A percentile compares a stretch with the other conserved stretches of the same genome.
Conservation (phyloP, 192 early-diverging fungal species). For the Nowakowskiella sp. region DNA sequence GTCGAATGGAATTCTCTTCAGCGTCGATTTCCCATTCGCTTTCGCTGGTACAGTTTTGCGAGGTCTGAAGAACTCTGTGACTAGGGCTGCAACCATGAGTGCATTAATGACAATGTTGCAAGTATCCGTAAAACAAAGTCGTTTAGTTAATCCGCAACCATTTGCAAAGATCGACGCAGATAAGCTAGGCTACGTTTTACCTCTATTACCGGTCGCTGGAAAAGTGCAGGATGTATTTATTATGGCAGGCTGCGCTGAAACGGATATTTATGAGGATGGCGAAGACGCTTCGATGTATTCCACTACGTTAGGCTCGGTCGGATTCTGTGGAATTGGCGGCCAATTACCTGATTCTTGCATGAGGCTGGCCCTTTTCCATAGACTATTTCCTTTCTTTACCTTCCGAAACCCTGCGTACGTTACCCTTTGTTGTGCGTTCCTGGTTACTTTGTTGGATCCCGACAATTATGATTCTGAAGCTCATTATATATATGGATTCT, state of each 20-base stretch:
- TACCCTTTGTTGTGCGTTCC: too few relatives aligned
- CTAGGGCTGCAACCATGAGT: slow-evolving; percentile 64
- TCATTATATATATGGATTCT: slow-evolving; percentile 64
- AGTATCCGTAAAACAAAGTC: slow-evolving; percentile 12
- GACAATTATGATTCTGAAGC: slow-evolving; percentile 66
- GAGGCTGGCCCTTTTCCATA: slow-evolving; percentile 46
- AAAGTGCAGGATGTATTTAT: slow-evolving; percentile 20
- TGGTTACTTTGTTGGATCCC: slow-evolving; percentile 63
- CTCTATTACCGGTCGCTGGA: slow-evolving; percentile 70
- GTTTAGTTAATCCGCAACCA: background rate
- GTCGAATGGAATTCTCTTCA: slow-evolving; percentile 71
- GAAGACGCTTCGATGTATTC: slow-evolving; percentile 31
- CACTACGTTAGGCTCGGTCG: background rate
- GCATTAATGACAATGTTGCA: slow-evolving; percentile 67
- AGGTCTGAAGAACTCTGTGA: slow-evolving; percentile 68
- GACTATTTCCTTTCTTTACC: too few relatives aligned
- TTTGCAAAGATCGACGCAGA: slow-evolving; percentile 26
- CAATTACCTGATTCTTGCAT: slow-evolving; percentile 53
- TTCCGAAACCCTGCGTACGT: too few relatives aligned
- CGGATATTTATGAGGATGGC: slow-evolving; percentile 11
- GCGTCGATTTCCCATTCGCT: slow-evolving; percentile 80
- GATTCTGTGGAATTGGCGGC: slow-evolving; percentile 1
- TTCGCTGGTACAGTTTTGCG: slow-evolving; percentile 72
- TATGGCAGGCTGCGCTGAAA: slow-evolving; percentile 21
- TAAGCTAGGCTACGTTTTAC: slow-evolving; percentile 70